Evolutionary conservation across 129 eudicot species (phyloP), one percentile per base, ranked within the genome.

Genomic region (Saposhnikovia divaricata): DNA sequence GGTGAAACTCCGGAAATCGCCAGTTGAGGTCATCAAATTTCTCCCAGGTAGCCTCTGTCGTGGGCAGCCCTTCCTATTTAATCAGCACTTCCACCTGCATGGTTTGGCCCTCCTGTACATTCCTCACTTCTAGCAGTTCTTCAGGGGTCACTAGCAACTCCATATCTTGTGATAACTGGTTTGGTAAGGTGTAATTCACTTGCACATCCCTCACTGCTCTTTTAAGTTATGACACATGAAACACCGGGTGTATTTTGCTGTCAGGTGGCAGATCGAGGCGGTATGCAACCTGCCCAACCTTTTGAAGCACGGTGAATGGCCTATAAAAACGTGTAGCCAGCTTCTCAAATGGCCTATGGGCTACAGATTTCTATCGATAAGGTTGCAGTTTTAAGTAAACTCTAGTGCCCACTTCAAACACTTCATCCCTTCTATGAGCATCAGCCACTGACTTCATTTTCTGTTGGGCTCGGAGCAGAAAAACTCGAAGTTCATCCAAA

Each of bases 141-240:
- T 1, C 19, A 0, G 19, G 18, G 14, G 16, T 15, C 5, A 14
- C 5, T 18, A 12, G 2, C 53, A 47, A 47, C 18, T 47, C 53
- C 53, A 47, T 13, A 15, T 47, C 53, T 0, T 13, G 18, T 13
- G 18, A 47, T 3, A 47, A 1, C 53, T 47, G 19, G 13, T 15
- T 0, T 4, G 21, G 5, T 0, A 14, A 48, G 0, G 55, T 48
- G 4, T 6, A 18, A 4, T 4, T 9, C 47, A 48, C 55, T 4
- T 0, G 3, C 19, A 14, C 18, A 0, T 14, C 1, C 0, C 12
- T 13, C 0, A n/a, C 27, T 1, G 10, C 25, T 1, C 2, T 3
- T n/a, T 23, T 57, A 57, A 57, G 66, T 1, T 19, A 11, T 0
- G 66, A 57, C 0, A 57, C 28, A 57, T 57, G n/a, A 6, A 57